Conservation (phyloP, 169 alveolate genomes). For the Plasmodium cynomolgi region DNA sequence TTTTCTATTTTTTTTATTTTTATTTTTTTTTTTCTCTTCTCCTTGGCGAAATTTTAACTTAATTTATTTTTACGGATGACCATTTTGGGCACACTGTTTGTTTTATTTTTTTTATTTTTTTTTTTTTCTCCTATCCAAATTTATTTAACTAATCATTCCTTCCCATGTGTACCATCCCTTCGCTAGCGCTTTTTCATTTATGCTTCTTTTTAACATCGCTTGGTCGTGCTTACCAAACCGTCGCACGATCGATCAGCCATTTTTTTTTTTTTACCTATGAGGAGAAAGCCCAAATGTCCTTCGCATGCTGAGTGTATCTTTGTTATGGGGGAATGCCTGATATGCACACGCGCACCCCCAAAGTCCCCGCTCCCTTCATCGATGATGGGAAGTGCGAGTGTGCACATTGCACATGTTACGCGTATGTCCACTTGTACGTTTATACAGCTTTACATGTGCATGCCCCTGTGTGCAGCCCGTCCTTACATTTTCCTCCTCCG, state of each 20-base stretch:
- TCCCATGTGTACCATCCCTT: not conserved
- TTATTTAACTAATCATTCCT: not conserved
- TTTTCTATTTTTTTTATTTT: not conserved
- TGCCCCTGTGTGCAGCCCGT: not conserved
- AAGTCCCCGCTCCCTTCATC: not conserved
- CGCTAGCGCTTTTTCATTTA: not conserved
- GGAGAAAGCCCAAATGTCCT: not conserved
- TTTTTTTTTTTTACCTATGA: not conserved
- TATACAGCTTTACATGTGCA: not conserved
- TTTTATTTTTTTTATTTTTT: not conserved
- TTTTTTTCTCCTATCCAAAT: not conserved
- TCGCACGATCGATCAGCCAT: not conserved
- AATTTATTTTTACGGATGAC: not conserved
- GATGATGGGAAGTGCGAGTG: not conserved
- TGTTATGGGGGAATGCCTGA: not conserved
- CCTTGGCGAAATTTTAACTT: not conserved
- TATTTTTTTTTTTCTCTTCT: not conserved
- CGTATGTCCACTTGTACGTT: slow-evolving; percentile 1
- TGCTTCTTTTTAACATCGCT: not conserved
- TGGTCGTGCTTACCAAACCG: not conserved
- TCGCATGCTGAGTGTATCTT: not conserved
- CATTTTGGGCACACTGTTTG: not conserved
- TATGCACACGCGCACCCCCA: not conserved
- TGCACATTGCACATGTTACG: slow-evolving; percentile 3
- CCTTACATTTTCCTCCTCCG: not conserved